Conservation (phyloP, 2,329 filamentous ascomycete species). For the Aspergillus sp. region DNA sequence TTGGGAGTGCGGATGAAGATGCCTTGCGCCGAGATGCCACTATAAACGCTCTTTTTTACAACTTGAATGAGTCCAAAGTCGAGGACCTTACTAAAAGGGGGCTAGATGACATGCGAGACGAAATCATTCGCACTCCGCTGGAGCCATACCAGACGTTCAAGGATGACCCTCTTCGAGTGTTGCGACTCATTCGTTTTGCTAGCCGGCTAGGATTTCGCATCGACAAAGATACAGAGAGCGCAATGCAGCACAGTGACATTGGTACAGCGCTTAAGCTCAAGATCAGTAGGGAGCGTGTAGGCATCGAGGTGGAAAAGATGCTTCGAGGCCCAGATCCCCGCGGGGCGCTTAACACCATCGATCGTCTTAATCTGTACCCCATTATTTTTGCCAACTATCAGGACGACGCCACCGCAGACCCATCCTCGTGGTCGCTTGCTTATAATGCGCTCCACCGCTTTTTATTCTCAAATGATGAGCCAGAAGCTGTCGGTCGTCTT, state of each 20-base stretch:
- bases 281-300: slow-evolving; percentile 88
- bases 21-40: slow-evolving; percentile 87
- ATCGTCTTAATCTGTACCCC: slow-evolving; percentile 37
- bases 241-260: slow-evolving; percentile 79
- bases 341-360: slow-evolving; percentile 39
- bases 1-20: slow-evolving; percentile 88
- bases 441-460: slow-evolving; percentile 65
- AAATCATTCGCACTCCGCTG: slow-evolving; percentile 79
- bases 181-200: slow-evolving; percentile 86
- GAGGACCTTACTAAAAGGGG: slow-evolving; percentile 82
- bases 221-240: slow-evolving; percentile 64
- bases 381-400: slow-evolving; percentile 45
- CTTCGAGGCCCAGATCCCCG: slow-evolving; percentile 60
- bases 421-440: slow-evolving; percentile 59
- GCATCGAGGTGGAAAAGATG: slow-evolving; percentile 88
- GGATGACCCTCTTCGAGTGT: slow-evolving; percentile 84
- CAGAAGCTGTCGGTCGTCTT: slow-evolving; percentile 32
- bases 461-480: slow-evolving; percentile 32
- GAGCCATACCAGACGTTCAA: slow-evolving; percentile 89
- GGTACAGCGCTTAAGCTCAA: slow-evolving; percentile 77
- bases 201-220: slow-evolving; percentile 80
- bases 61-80: slow-evolving; percentile 72
- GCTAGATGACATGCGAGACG: slow-evolving; percentile 68
- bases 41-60: slow-evolving; percentile 95
- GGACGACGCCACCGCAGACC: slow-evolving; percentile 57